phyloP scores from a whole-genome alignment of 148 eudicot genomes.

The Amaranthus cruentus region DNA sequence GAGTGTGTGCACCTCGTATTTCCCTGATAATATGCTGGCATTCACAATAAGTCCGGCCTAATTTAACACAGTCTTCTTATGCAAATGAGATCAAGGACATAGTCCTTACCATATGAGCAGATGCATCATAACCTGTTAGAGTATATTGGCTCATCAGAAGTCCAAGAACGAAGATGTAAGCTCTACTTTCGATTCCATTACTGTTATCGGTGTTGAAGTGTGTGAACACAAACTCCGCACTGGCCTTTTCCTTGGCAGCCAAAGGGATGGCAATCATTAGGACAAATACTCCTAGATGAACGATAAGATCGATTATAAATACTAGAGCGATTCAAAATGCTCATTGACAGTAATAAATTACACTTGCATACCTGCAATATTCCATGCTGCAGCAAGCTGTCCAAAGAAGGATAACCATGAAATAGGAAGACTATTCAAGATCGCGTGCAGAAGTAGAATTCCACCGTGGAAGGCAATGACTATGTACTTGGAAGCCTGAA shows the following conservation, averaged over 20 bases:
- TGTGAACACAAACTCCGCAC: conserved; percentile 84
- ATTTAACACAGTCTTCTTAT: too few relatives aligned
- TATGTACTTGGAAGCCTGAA: conserved; percentile 73
- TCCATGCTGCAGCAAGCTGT: conserved; percentile 93
- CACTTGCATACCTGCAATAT: conserved; percentile 50
- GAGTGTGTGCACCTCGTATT: too few relatives aligned
- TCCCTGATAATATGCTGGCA: too few relatives aligned
- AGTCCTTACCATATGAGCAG: conserved; percentile 84
- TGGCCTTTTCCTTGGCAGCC: conserved; percentile 74
- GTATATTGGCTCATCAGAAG: conserved; percentile 98
- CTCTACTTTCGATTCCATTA: conserved; percentile 52
- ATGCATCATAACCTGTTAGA: conserved; percentile 85
- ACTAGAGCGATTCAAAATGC: not conserved
- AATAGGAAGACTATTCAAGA: conserved; percentile 81
- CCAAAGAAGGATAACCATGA: conserved; percentile 81
- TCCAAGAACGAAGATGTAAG: conserved; percentile 81
- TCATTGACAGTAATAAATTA: not conserved
- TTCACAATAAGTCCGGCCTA: too few relatives aligned
- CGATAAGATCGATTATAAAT: conserved; percentile 1
- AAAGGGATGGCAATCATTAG: conserved; percentile 85
- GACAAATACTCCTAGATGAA: conserved; percentile 70
- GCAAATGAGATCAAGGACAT: not conserved
- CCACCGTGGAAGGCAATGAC: conserved; percentile 74
- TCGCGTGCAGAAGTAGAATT: conserved; percentile 66
- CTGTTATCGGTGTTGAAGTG: conserved; percentile 78